These are phyloP conservation scores for Fragaria vesca DNA, from an alignment of 306 rosid genomes.

Conservation along the genomic window DNA sequence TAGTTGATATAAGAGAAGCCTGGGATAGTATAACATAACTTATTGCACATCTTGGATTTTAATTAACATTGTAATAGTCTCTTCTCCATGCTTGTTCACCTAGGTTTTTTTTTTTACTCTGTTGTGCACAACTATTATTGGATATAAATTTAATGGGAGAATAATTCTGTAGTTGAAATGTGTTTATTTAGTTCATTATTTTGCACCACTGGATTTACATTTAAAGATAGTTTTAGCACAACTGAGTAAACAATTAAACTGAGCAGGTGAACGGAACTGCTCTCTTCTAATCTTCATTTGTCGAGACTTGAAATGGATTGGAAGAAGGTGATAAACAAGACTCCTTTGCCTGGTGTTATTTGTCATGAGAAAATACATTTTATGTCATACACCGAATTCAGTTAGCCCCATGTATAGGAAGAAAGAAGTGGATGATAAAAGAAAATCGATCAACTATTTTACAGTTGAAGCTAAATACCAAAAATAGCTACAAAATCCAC, in stretches of 20 bases:
- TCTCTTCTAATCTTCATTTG: not conserved
- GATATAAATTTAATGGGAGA: too few species aligned
- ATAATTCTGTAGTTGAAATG: too few species aligned
- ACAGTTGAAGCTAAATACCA: not conserved
- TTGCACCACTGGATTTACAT: not conserved
- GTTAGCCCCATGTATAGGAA: not conserved
- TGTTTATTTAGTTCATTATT: too few species aligned
- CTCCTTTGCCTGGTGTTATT: not conserved
- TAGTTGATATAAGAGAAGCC: not conserved
- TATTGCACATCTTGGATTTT: not conserved
- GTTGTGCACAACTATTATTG: too few species aligned
- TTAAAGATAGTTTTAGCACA: too few species aligned
- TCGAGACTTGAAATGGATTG: not conserved
- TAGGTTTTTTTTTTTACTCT: not conserved
- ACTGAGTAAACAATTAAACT: too few species aligned
- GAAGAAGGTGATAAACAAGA: not conserved
- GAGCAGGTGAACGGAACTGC: not conserved
- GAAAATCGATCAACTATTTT: not conserved
- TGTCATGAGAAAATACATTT: not conserved
- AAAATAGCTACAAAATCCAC: constrained; percentile 2
- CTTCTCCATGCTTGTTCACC: not conserved
- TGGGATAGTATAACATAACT: not conserved
- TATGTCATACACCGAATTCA: not conserved
- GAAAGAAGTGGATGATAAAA: not conserved
- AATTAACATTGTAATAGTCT: not conserved